phyloP scores from a whole-genome alignment of 2,329 filamentous ascomycete genomes.

The Aspergillus glaucus region DNA sequence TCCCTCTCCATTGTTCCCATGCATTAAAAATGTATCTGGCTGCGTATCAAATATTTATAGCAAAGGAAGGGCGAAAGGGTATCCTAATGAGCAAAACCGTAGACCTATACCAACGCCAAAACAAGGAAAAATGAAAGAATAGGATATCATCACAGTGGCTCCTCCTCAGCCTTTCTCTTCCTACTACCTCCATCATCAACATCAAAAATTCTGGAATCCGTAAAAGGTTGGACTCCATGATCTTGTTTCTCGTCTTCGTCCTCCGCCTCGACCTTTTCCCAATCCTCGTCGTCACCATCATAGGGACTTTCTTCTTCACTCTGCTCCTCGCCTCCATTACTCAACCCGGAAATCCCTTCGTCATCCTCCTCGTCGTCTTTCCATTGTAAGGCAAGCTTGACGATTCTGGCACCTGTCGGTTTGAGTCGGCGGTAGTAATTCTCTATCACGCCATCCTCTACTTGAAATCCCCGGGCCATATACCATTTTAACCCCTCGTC shows the following conservation, averaged over 20 bases:
- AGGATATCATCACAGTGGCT: constrained; percentile 13
- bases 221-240: constrained; percentile 25
- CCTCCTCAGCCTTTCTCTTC: constrained; percentile 28
- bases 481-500: constrained; percentile 57
- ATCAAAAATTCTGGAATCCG: constrained; percentile 28
- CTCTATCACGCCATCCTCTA: constrained; percentile 45
- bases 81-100: constrained; percentile 3
- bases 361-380: constrained; percentile 12
- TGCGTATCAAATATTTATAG: too few species aligned
- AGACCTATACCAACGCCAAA: constrained; percentile 8
- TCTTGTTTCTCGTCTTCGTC: constrained; percentile 28
- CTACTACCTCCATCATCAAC: constrained; percentile 13
- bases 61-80: too few species aligned
- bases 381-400: constrained; percentile 35
- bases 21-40: too few species aligned
- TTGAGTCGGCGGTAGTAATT: constrained; percentile 55
- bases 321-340: neutral
- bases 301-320: constrained; percentile 9
- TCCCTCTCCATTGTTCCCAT: too few species aligned
- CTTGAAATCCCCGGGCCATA: constrained; percentile 49
- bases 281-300: constrained; percentile 35
- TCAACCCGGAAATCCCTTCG: neutral
- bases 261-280: constrained; percentile 37
- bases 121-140: constrained; percentile 2
- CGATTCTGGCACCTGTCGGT: constrained; percentile 50